Conservation (phyloP, 305 asterid species). For the Petunia hybrid region DNA sequence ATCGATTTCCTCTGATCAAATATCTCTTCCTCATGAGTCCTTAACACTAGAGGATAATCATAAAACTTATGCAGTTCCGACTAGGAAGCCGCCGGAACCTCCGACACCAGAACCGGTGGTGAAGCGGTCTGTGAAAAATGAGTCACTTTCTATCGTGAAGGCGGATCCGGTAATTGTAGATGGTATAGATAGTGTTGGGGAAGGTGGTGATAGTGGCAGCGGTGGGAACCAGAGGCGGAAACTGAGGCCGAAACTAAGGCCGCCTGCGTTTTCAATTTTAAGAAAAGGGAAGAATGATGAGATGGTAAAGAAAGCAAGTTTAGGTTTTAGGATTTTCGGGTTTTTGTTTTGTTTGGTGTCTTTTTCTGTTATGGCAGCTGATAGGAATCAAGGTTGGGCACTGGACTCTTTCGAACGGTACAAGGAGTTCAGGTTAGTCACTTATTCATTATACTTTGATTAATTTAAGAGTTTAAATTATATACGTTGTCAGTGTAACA, state of each 20-base stretch:
- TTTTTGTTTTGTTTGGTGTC: constrained; percentile 75
- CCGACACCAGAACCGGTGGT: constrained; percentile 44
- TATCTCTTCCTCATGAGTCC: constrained; percentile 44
- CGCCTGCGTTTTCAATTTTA: constrained; percentile 48
- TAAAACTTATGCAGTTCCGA: constrained; percentile 27
- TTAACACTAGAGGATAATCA: constrained; percentile 48
- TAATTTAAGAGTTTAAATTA: neutral
- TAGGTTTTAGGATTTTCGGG: constrained; percentile 81
- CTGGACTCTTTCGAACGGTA: constrained; percentile 60
- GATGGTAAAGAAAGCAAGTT: constrained; percentile 67
- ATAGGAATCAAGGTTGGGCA: constrained; percentile 67
- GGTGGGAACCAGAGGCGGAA: constrained; percentile 45
- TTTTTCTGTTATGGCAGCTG: constrained; percentile 78
- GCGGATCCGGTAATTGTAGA: constrained; percentile 36
- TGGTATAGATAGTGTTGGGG: constrained; percentile 33
- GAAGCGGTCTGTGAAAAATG: constrained; percentile 47
- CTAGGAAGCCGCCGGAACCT: constrained; percentile 37
- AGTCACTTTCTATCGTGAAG: constrained; percentile 44
- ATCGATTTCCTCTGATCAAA: constrained; percentile 54
- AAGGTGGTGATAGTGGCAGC: constrained; percentile 38
- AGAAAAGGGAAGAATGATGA: constrained; percentile 57
- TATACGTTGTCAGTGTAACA: too few relatives aligned
- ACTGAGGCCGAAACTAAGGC: constrained; percentile 42
- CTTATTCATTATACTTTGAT: neutral
- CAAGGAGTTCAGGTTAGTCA: constrained; percentile 75